phyloP scores from a whole-genome alignment of 495 filamentous ascomycete genomes.

The Podospora didyma region DNA sequence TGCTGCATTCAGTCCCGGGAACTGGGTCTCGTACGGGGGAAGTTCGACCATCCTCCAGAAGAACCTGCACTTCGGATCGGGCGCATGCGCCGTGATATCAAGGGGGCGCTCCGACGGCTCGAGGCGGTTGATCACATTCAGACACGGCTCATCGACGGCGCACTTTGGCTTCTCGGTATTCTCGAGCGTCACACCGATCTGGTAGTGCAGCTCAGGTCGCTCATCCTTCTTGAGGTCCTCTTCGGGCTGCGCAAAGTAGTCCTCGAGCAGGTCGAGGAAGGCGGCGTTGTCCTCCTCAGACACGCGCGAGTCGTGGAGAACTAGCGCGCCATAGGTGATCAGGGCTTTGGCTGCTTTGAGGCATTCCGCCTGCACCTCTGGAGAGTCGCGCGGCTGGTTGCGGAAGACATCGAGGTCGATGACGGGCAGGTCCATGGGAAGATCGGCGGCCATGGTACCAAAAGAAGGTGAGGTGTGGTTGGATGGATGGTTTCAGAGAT shows the following conservation, averaged over 20 bases:
- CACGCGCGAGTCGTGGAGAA: conserved; percentile 50
- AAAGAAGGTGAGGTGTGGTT: too few species aligned
- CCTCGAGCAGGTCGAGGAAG: conserved; percentile 51
- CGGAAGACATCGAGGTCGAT: conserved; percentile 50
- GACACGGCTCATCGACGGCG: conserved; percentile 49
- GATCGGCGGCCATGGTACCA: background rate
- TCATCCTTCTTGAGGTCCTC: conserved; percentile 38
- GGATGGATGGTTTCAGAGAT: too few species aligned
- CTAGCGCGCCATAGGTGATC: conserved; percentile 46
- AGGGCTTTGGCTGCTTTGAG: conserved; percentile 40
- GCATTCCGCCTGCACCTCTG: conserved; percentile 41
- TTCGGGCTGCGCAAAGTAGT: conserved; percentile 50
- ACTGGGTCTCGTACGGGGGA: conserved; percentile 43
- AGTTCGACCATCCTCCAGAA: conserved; percentile 47
- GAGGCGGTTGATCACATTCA: conserved; percentile 43
- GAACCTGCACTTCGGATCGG: conserved; percentile 49
- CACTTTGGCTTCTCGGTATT: conserved; percentile 54
- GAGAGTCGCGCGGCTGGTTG: conserved; percentile 25
- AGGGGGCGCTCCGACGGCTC: conserved; percentile 43
- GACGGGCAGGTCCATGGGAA: conserved; percentile 49
- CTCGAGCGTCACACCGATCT: conserved; percentile 51
- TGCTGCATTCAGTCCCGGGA: conserved; percentile 41
- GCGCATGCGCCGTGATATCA: conserved; percentile 41
- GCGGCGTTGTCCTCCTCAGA: conserved; percentile 43
- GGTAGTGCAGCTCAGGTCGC: conserved; percentile 46